Percentiles rank a stretch among this genome's conserved stretches.
Conservation (phyloP, 1,284 basidiomycete genomes). For the Boletus nobilissimus region DNA sequence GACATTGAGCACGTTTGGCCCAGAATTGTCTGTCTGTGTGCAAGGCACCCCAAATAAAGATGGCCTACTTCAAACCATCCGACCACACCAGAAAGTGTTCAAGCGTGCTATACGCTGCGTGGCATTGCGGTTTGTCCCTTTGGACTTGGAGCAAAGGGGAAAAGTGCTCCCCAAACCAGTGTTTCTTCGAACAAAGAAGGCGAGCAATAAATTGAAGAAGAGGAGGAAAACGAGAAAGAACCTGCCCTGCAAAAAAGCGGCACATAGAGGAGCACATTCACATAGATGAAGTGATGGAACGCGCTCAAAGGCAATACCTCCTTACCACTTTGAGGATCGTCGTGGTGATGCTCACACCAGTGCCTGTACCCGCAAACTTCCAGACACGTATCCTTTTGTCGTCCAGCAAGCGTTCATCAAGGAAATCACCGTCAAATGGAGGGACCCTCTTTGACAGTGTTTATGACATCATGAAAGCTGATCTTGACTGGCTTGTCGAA, state of each 20-base stretch:
- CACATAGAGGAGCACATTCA: constrained; percentile 50
- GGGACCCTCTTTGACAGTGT: constrained; percentile 56
- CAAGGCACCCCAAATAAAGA: constrained; percentile 59
- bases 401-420: constrained; percentile 63
- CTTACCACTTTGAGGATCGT: neutral
- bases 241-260: neutral
- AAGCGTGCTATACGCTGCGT: constrained; percentile 57
- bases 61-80: constrained; percentile 64
- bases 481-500: constrained; percentile 54
- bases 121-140: constrained; percentile 58
- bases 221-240: constrained; percentile 25
- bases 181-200: constrained; percentile 49
- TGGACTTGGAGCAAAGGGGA: constrained; percentile 24
- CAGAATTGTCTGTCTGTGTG: constrained; percentile 56
- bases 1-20: constrained; percentile 59
- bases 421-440: constrained; percentile 59
- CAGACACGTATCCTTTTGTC: constrained; percentile 68
- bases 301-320: constrained; percentile 51
- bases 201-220: constrained; percentile 8
- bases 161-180: constrained; percentile 25
- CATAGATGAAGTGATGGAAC: constrained; percentile 63
- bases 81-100: constrained; percentile 59
- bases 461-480: constrained; percentile 49
- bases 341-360: constrained; percentile 45
- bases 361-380: constrained; percentile 71